Conservation (phyloP, 108 stramenopile genomes). For the Cyclotella sp. region DNA sequence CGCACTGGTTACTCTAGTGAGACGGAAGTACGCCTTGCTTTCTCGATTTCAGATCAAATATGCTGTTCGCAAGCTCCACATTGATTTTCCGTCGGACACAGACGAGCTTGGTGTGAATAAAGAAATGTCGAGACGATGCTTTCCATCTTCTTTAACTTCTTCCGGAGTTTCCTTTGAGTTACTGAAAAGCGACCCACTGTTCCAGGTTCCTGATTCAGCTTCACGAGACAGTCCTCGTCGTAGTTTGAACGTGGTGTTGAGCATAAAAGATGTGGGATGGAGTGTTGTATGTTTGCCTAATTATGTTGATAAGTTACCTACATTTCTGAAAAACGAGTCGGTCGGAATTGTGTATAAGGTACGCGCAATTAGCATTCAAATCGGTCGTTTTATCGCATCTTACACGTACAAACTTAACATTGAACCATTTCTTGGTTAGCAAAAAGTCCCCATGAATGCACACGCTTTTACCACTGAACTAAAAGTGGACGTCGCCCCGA, state of each 20-base stretch:
- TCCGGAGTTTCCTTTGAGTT: conserved; percentile 11
- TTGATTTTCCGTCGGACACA: conserved; percentile 20
- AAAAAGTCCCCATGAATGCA: background rate
- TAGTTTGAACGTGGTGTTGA: conserved; percentile 6
- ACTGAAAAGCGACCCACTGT: background rate
- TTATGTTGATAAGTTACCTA: conserved; percentile 10
- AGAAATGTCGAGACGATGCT: background rate
- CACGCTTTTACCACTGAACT: background rate
- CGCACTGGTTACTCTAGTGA: conserved; percentile 15
- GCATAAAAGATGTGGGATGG: conserved; percentile 17
- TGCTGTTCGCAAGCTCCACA: background rate
- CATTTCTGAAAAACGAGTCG: background rate
- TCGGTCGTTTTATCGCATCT: background rate
- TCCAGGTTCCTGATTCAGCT: background rate
- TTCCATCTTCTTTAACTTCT: conserved; percentile 13
- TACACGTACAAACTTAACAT: too few species aligned
- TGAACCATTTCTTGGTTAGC: background rate
- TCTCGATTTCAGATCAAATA: conserved; percentile 14
- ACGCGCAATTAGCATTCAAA: background rate
- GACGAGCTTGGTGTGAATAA: background rate
- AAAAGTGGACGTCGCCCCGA: conserved; percentile 12
- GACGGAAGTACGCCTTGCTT: conserved; percentile 14
- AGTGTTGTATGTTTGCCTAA: background rate
- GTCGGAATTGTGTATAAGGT: conserved; percentile 41
- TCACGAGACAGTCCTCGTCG: background rate